phyloP scores from a whole-genome alignment of 2,329 filamentous ascomycete genomes.

The Emmonsia crescens region DNA sequence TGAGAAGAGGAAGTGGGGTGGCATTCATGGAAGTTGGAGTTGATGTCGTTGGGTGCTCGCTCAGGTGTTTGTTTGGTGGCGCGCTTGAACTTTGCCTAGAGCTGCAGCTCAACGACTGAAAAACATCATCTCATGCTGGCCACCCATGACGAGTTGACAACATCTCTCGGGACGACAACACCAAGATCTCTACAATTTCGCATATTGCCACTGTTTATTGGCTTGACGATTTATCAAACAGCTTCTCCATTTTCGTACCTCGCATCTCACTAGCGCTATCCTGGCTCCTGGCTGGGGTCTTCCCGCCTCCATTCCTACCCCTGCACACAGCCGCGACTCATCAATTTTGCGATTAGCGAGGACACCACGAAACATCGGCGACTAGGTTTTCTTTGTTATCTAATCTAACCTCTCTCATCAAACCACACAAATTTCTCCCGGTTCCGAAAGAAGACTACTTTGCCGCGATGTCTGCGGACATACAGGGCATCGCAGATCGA shows the following conservation, averaged over 20 bases:
- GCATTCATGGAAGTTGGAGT: neutral
- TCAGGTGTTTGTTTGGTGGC: too few species aligned
- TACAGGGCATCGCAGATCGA: slow-evolving; percentile 22
- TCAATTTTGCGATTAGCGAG: neutral
- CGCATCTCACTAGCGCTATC: neutral
- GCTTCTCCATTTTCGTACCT: neutral
- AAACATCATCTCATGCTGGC: neutral
- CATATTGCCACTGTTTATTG: neutral
- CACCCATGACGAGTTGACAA: neutral
- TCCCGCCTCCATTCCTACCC: neutral
- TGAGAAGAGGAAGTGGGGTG: neutral
- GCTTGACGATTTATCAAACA: neutral
- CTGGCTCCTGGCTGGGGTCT: neutral
- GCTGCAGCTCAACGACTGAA: neutral
- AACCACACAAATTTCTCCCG: neutral
- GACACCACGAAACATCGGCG: neutral
- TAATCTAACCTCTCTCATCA: neutral
- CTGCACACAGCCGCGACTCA: neutral
- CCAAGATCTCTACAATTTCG: neutral
- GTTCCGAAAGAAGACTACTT: neutral
- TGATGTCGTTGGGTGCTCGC: neutral
- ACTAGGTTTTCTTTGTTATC: neutral
- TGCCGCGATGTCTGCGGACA: slow-evolving; percentile 24
- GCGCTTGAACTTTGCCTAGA: neutral
- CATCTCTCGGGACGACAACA: neutral